Percentiles rank a stretch among this genome's conserved stretches.
Evolutionary conservation across 371 early-diverging fungal genomes (phyloP).

Genomic region (Mucor velutinosus): DNA sequence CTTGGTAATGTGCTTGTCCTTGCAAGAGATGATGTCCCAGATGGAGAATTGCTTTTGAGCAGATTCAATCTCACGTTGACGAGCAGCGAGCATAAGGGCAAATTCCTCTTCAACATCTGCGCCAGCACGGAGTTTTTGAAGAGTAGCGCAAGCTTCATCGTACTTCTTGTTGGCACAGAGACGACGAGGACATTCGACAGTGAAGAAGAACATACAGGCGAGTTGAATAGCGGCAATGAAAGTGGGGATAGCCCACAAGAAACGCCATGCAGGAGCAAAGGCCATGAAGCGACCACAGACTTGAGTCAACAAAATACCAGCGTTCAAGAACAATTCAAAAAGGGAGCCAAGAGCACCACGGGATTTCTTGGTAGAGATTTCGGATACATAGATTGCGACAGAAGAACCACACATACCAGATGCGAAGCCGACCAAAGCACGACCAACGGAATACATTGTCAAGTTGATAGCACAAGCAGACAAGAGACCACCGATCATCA

Average conservation of each 20-base stretch:
- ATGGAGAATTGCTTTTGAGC: slow-evolving; percentile 33
- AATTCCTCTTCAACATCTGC: slow-evolving; percentile 48
- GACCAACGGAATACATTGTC: slow-evolving; percentile 66
- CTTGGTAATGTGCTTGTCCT: slow-evolving; percentile 37
- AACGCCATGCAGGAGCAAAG: slow-evolving; percentile 66
- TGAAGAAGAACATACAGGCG: slow-evolving; percentile 57
- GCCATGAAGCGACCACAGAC: slow-evolving; percentile 65
- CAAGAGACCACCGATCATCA: slow-evolving; percentile 42
- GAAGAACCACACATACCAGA: slow-evolving; percentile 70
- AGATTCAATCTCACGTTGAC: slow-evolving; percentile 38
- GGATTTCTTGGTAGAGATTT: slow-evolving; percentile 75
- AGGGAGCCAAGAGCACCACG: slow-evolving; percentile 73
- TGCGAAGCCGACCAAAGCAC: slow-evolving; percentile 86
- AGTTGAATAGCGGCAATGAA: slow-evolving; percentile 71
- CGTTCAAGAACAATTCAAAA: slow-evolving; percentile 64
- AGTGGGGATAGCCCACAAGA: slow-evolving; percentile 61
- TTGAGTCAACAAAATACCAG: slow-evolving; percentile 77
- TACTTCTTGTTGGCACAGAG: slow-evolving; percentile 54
- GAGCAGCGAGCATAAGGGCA: slow-evolving; percentile 29
- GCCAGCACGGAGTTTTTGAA: slow-evolving; percentile 61
- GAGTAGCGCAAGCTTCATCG: slow-evolving; percentile 56
- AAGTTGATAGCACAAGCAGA: slow-evolving; percentile 42
- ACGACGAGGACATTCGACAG: slow-evolving; percentile 78
- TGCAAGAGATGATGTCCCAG: slow-evolving; percentile 40
- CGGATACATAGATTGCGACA: slow-evolving; percentile 75